phyloP scores from a whole-genome alignment of 768 basidiomycete genomes.

The Dacryopinax spathularia region DNA sequence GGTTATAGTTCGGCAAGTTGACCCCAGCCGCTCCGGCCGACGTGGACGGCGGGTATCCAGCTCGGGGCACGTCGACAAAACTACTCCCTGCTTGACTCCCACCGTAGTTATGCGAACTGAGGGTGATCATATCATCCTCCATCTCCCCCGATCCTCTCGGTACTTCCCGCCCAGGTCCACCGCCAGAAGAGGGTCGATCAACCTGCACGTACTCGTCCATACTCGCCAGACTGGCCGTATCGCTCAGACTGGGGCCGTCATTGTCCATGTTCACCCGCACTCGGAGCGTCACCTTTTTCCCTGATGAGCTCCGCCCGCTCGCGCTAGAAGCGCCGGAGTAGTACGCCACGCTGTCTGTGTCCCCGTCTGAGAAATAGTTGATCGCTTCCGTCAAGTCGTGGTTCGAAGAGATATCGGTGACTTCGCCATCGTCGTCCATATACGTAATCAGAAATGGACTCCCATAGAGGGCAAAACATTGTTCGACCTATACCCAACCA shows the following conservation, averaged over 20 bases:
- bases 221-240: constrained; percentile 69
- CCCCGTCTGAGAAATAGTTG: constrained; percentile 63
- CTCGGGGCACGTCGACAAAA: background rate
- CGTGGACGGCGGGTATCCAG: background rate
- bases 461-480: constrained; percentile 62
- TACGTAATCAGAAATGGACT: constrained; percentile 62
- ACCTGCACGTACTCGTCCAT: constrained; percentile 46
- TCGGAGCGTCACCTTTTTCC: constrained; percentile 58
- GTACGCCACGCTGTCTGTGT: constrained; percentile 53
- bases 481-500: constrained; percentile 47
- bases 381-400: constrained; percentile 74
- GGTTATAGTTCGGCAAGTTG: background rate
- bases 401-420: constrained; percentile 52
- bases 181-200: background rate
- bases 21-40: background rate
- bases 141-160: constrained; percentile 21
- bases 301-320: constrained; percentile 43
- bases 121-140: constrained; percentile 63
- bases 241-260: constrained; percentile 81
- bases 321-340: constrained; percentile 63
- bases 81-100: background rate
- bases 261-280: constrained; percentile 74
- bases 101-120: constrained; percentile 40
- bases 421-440: constrained; percentile 79
- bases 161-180: background rate